Evolutionary conservation across 768 basidiomycete genomes (phyloP).

Genomic region (Tricholoma terreum): DNA sequence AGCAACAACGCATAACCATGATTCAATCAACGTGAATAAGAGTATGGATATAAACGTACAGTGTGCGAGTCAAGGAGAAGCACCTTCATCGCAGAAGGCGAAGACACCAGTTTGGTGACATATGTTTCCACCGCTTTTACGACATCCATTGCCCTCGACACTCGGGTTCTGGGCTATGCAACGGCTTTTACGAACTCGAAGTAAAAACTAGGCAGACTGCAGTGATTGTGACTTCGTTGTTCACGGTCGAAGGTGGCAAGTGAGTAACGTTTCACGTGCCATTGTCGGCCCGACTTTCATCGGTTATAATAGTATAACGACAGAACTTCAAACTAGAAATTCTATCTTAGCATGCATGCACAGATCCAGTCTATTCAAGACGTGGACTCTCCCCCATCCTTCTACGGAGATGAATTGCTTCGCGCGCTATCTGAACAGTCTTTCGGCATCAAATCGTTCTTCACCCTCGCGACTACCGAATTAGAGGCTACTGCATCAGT

Average conservation of each 20-base stretch:
- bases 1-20: not conserved
- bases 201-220: too few relatives aligned
- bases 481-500: constrained; percentile 53
- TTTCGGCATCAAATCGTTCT: constrained; percentile 51
- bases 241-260: not conserved
- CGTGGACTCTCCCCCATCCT: constrained; percentile 24
- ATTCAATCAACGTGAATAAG: not conserved
- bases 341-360: not conserved
- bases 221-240: too few relatives aligned
- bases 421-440: constrained; percentile 56
- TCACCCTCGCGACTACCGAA: constrained; percentile 34
- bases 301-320: too few relatives aligned
- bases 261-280: not conserved
- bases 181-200: too few relatives aligned
- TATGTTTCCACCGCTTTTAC: constrained; percentile 95
- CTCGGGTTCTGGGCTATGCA: too few relatives aligned
- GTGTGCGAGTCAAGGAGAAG: constrained; percentile 93
- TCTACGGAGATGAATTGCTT: constrained; percentile 49
- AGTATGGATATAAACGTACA: constrained; percentile 41
- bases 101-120: constrained; percentile 82
- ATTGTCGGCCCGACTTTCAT: too few relatives aligned
- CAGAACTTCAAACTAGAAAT: not conserved
- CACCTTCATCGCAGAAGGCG: constrained; percentile 91
- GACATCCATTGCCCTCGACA: constrained; percentile 72
- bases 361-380: not conserved